Base-by-base conservation (phyloP, 192 early-diverging fungal genomes). In the Haplosporangium gracile region DNA sequence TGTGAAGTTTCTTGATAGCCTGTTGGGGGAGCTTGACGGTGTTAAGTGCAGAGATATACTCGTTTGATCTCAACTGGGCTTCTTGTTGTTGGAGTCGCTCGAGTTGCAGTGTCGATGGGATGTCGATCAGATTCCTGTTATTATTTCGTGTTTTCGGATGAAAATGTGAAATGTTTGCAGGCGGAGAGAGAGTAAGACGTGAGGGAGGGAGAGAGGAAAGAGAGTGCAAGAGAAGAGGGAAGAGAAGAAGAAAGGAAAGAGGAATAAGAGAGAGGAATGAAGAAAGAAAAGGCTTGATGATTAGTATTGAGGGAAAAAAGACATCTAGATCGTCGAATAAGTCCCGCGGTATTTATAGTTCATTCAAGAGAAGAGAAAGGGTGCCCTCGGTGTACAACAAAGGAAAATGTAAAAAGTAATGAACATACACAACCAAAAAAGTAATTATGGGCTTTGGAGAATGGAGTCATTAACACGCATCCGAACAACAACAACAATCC, bases 21-120 rank as follows among this genome's bases (percentile, higher is more conserved):
- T 86, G 78, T 68, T 86, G 60, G 1, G 83, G 83, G 32, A 86
- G 42, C 83, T 86, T 86, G 83, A 86, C 83, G 8, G 83, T 81
- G 75, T 86, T 86, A 24, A 86, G 72, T 32, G 79, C 83, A 53
- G 75, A 45, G 78, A 86, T 76, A 57, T 86, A 86, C 80, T 86
- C 83, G 69, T 86, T 81, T 4, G 83, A 86, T 57, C 83, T 74
- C 24, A 72, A 73, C 39, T 86, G 83, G 10, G 83, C 83, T 40
- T 86, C 83, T 75, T 86, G 83, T 60, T 86, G 83, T 70, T 86
- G 75, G 29, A 86, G 77, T 15, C 83, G 78, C 43, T 86, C 83
- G 32, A 86, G 75, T 53, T 86, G 83, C 26, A 86, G 40, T 34
- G 83, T 86, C 45, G 83, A 86, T 11, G 83, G 83, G 75, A 86